Evolutionary conservation across 208 protist genomes (phyloP).

Genomic region (Wallacemonas collosoma): DNA sequence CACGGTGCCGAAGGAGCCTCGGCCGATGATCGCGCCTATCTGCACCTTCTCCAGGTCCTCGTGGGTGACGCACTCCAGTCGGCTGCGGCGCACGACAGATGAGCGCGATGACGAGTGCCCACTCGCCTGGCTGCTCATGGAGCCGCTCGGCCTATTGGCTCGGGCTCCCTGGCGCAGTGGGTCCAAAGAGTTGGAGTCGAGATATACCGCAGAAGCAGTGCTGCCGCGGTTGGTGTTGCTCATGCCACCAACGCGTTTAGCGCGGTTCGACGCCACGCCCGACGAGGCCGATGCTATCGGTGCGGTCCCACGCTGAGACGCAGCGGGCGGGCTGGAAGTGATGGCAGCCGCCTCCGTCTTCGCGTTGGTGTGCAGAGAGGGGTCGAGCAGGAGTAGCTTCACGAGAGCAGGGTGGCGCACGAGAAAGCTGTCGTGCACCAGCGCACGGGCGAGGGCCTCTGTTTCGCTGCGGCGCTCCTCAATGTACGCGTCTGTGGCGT

Average conservation of each 20-base stretch:
- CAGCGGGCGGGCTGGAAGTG: not conserved
- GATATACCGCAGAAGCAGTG: slow-evolving; percentile 5
- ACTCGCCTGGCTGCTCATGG: slow-evolving; percentile 32
- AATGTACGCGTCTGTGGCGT: slow-evolving; percentile 55
- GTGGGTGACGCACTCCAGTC: slow-evolving; percentile 43
- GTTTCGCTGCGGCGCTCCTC: slow-evolving; percentile 53
- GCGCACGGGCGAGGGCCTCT: slow-evolving; percentile 36
- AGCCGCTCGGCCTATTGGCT: no score
- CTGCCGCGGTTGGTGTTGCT: not conserved
- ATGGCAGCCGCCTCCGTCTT: not conserved
- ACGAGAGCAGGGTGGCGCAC: slow-evolving; percentile 55
- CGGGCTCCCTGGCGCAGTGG: slow-evolving; percentile 18
- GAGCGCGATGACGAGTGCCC: slow-evolving; percentile 41
- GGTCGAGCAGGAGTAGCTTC: slow-evolving; percentile 34
- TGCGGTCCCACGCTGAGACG: not conserved
- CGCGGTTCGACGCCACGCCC: not conserved
- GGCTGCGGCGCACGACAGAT: slow-evolving; percentile 46
- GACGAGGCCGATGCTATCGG: not conserved
- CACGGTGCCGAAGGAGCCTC: slow-evolving; percentile 67
- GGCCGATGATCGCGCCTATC: slow-evolving; percentile 52
- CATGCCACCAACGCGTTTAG: not conserved
- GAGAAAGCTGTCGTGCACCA: slow-evolving; percentile 39
- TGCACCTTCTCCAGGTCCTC: slow-evolving; percentile 51
- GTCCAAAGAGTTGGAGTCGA: slow-evolving; percentile 33
- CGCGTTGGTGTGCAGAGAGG: slow-evolving; percentile 14